phyloP scores from a whole-genome alignment of 805 yeast genomes.

The Metschnikowia lochheadii region DNA sequence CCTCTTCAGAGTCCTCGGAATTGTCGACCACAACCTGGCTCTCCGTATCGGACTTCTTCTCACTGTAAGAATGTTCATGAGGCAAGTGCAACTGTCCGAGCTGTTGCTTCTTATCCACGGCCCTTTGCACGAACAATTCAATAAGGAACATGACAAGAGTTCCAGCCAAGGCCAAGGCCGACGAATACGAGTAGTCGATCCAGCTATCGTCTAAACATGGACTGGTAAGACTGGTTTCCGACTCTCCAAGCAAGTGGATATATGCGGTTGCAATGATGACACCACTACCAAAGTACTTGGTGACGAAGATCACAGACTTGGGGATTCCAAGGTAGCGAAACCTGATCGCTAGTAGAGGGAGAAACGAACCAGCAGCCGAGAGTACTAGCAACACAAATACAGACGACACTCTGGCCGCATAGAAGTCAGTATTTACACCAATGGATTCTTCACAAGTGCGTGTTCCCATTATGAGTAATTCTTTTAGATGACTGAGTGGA shows the following conservation, averaged over 20 bases:
- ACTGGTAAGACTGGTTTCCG: constrained; percentile 21
- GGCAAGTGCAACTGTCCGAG: background rate
- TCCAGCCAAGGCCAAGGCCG: constrained; percentile 31
- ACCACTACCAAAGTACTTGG: constrained; percentile 32
- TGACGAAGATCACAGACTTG: constrained; percentile 23
- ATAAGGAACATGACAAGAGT: constrained; percentile 28
- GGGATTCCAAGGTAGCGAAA: constrained; percentile 23
- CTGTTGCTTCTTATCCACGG: constrained; percentile 6
- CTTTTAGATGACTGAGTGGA: background rate
- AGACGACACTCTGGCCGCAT: constrained; percentile 27
- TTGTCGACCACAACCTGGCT: background rate
- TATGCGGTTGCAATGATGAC: constrained; percentile 36
- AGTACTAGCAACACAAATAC: constrained; percentile 29
- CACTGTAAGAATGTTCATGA: background rate
- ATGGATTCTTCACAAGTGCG: background rate
- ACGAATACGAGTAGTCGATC: constrained; percentile 29
- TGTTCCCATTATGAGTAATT: background rate
- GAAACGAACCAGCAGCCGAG: constrained; percentile 29
- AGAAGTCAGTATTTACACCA: constrained; percentile 10
- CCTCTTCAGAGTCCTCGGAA: background rate
- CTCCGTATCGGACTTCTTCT: background rate
- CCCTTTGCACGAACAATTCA: constrained; percentile 19
- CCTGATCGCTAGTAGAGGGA: constrained; percentile 25
- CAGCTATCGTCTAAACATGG: constrained; percentile 28
- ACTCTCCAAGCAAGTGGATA: constrained; percentile 33